These are phyloP conservation scores for Takashimella tepidaria DNA, from an alignment of 1,284 basidiomycete species.

Conservation along the genomic window DNA sequence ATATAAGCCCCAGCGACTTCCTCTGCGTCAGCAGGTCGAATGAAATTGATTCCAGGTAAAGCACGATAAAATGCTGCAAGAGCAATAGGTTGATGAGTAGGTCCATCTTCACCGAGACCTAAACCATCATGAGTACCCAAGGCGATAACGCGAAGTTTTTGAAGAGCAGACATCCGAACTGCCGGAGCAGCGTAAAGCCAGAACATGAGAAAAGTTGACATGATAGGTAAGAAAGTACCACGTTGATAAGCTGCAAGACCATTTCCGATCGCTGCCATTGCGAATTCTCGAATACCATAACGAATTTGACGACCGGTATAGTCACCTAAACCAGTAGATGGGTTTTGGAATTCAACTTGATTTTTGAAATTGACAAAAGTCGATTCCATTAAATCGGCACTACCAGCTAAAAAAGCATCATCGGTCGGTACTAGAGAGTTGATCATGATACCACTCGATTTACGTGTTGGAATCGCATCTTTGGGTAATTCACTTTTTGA, in stretches of 20 bases:
- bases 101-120: constrained; percentile 43
- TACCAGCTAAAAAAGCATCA: constrained; percentile 34
- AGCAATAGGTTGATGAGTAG: constrained; percentile 41
- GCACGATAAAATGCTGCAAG: constrained; percentile 36
- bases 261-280: constrained; percentile 38
- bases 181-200: constrained; percentile 45
- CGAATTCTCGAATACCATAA: constrained; percentile 42
- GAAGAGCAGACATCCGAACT: constrained; percentile 39
- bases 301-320: constrained; percentile 41
- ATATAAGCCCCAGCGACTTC: constrained; percentile 37
- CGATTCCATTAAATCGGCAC: constrained; percentile 40
- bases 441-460: constrained; percentile 36
- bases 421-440: constrained; percentile 30
- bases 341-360: constrained; percentile 40
- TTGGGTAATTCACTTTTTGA: constrained; percentile 28
- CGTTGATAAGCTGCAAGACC: constrained; percentile 40
- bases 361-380: constrained; percentile 40
- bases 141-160: constrained; percentile 39
- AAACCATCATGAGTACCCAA: constrained; percentile 43
- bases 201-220: constrained; percentile 53
- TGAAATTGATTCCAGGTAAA: constrained; percentile 37
- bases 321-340: constrained; percentile 33
- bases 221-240: constrained; percentile 54
- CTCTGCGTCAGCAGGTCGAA: constrained; percentile 43
- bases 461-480: constrained; percentile 31